These are phyloP conservation scores for Coemansia sp. DNA, from an alignment of 192 early-diverging fungal genomes.

Conservation along the genomic window DNA sequence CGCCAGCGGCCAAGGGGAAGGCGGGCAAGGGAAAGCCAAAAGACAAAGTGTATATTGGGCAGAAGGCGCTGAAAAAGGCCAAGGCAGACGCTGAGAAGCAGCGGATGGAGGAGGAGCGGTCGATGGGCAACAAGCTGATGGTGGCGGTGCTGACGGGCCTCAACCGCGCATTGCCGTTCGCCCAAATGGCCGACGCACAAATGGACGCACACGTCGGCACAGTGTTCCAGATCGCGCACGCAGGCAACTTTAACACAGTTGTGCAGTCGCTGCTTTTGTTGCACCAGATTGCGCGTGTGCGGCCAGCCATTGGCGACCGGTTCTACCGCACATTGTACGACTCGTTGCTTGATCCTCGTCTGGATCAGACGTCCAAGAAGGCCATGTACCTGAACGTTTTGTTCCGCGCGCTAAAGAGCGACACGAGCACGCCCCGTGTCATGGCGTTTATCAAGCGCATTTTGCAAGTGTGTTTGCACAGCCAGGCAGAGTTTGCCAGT, in stretches of 20 bases:
- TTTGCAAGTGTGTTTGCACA: slow-evolving; percentile 71
- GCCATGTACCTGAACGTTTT: slow-evolving; percentile 93
- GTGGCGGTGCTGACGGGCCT: slow-evolving; percentile 90
- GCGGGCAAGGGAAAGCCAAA: slow-evolving; percentile 7
- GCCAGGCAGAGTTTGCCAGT: slow-evolving; percentile 81
- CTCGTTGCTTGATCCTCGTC: slow-evolving; percentile 79
- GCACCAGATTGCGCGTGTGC: slow-evolving; percentile 59
- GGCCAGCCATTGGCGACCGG: slow-evolving; percentile 68
- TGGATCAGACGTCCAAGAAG: slow-evolving; percentile 78
- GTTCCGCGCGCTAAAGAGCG: slow-evolving; percentile 78
- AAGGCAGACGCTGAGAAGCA: slow-evolving; percentile 51
- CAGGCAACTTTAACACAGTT: slow-evolving; percentile 86
- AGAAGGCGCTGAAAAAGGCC: slow-evolving; percentile 51
- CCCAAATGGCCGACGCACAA: slow-evolving; percentile 75
- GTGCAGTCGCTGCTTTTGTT: slow-evolving; percentile 92
- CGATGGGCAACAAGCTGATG: slow-evolving; percentile 74
- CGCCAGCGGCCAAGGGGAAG: slow-evolving; percentile 40
- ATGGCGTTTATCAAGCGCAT: slow-evolving; percentile 90
- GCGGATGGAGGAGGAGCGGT: slow-evolving; percentile 49
- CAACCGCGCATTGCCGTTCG: slow-evolving; percentile 91
- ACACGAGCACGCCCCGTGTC: slow-evolving; percentile 64
- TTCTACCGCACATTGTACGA: slow-evolving; percentile 92
- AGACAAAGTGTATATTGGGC: slow-evolving; percentile 46
- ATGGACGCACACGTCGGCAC: slow-evolving; percentile 82
- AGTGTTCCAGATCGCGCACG: slow-evolving; percentile 89